Base-by-base conservation (phyloP, 176 grass and related monocot genomes). In the Phoenix roebelenii region DNA sequence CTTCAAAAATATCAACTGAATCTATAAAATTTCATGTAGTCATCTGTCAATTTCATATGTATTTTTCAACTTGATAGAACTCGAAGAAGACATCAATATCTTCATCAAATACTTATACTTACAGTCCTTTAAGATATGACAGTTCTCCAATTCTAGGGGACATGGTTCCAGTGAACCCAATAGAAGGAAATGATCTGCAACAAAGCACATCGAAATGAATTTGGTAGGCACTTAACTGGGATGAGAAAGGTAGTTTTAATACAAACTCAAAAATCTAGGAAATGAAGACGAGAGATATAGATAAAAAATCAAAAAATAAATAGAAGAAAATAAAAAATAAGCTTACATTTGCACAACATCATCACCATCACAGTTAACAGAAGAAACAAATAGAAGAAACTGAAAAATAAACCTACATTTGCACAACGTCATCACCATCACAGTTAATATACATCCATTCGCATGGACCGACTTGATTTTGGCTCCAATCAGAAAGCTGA, bases 381-480 rank as follows among this genome's bases (percentile, higher is more conserved):
- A 7, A 7, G 7, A 12, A 49, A 29, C 26, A 18, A 55, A 6
- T 23, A 28, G 60, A 44, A 63, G 0, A 19, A 30, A 55, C 48
- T 78, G 32, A 20, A 25, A 25, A 62, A 28, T 7, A 52, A 70
- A 78, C 79, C 83, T 84, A 95, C 90, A 95, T 70, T 60, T 0
- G 3, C 53, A 28, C 20, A 62, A 89, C 73, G n/a, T 83, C 60
- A 20, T 61, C 18, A 44, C 59, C 44, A 57, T 67, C 15, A 51
- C 90, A 95, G 23, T 0, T 54, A 57, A 95, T 60, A n/a, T 17
- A 10, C 7, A 2, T 0, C 70, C 66, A 87, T 24, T 55, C 50
- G 83, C 86, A 96, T 10, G 86, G 63, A 61, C 18, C 74, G 49
- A 87, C 76, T 90, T 81, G 86, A 80, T 96, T 87, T 30, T 50